Evolutionary conservation across 768 basidiomycete species (phyloP).

Genomic region (Hemileccinum rubropunctum): DNA sequence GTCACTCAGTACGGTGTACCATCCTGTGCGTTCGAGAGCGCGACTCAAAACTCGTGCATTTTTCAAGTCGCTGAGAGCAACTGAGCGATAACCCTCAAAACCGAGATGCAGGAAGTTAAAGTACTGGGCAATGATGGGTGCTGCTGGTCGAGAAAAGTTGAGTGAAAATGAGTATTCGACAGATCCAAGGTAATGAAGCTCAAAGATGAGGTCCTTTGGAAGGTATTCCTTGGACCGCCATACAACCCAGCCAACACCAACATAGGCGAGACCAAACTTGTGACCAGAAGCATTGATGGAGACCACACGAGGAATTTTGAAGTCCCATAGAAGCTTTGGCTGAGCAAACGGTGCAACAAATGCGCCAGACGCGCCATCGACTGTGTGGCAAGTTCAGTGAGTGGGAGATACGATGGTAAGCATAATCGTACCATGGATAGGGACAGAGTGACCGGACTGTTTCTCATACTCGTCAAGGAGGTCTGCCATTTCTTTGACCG

Average conservation of each 20-base stretch:
- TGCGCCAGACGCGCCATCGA: conserved; percentile 60
- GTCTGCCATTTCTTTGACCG: conserved; percentile 81
- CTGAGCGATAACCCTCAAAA: conserved; percentile 48
- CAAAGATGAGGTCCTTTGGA: conserved; percentile 71
- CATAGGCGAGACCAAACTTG: conserved; percentile 57
- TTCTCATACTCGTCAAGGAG: conserved; percentile 59
- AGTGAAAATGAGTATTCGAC: conserved; percentile 76
- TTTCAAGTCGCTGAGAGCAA: conserved; percentile 48
- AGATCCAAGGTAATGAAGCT: conserved; percentile 48
- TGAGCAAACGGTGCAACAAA: conserved; percentile 62
- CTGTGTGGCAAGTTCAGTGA: conserved; percentile 20
- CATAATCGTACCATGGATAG: conserved; percentile 36
- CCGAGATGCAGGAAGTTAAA: conserved; percentile 65
- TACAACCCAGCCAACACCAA: conserved; percentile 63
- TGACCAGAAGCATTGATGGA: conserved; percentile 61
- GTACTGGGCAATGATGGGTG: conserved; percentile 60
- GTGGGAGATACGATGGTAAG: conserved; percentile 23
- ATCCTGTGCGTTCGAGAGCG: conserved; percentile 56
- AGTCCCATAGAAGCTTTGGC: conserved; percentile 58
- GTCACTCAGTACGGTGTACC: conserved; percentile 51
- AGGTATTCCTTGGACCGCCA: conserved; percentile 56
- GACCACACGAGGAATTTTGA: conserved; percentile 56
- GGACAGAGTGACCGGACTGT: conserved; percentile 41
- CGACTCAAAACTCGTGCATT: conserved; percentile 67
- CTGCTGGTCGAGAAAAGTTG: conserved; percentile 60